Conservation (phyloP, 2,329 filamentous ascomycete species). For the Didymosphaeria variabile region DNA sequence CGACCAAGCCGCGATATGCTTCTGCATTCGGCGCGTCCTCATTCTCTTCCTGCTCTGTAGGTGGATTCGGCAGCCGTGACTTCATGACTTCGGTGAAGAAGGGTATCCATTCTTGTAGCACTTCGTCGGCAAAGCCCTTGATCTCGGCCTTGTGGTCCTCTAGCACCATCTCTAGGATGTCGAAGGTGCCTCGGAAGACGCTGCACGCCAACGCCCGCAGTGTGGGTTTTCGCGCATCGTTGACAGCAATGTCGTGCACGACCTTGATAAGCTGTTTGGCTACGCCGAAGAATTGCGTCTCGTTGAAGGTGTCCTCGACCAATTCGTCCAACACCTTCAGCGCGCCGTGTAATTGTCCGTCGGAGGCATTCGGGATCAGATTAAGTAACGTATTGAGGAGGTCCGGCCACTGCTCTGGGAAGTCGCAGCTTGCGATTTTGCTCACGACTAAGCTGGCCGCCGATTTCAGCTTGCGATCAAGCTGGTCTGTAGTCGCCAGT, state of each 20-base stretch:
- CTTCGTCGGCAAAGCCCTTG: conserved; percentile 87
- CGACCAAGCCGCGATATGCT: conserved; percentile 80
- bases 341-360: conserved; percentile 86
- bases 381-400: conserved; percentile 82
- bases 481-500: conserved; percentile 75
- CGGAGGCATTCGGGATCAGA: conserved; percentile 77
- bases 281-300: conserved; percentile 93
- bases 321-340: conserved; percentile 88
- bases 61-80: conserved; percentile 70
- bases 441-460: conserved; percentile 89
- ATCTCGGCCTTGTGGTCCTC: conserved; percentile 89
- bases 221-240: conserved; percentile 75
- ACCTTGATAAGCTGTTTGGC: conserved; percentile 85
- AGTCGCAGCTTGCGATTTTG: conserved; percentile 93
- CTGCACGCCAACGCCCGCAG: conserved; percentile 86
- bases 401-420: conserved; percentile 93
- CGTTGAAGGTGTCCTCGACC: conserved; percentile 91
- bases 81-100: conserved; percentile 87
- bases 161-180: conserved; percentile 95
- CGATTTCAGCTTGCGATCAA: conserved; percentile 85
- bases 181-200: conserved; percentile 90
- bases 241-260: conserved; percentile 82
- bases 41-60: conserved; percentile 65
- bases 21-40: conserved; percentile 66
- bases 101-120: conserved; percentile 83